Evolutionary conservation across 345 rosid genomes (phyloP), one percentile per base, ranked within the genome.

Genomic region (Linum tenue): DNA sequence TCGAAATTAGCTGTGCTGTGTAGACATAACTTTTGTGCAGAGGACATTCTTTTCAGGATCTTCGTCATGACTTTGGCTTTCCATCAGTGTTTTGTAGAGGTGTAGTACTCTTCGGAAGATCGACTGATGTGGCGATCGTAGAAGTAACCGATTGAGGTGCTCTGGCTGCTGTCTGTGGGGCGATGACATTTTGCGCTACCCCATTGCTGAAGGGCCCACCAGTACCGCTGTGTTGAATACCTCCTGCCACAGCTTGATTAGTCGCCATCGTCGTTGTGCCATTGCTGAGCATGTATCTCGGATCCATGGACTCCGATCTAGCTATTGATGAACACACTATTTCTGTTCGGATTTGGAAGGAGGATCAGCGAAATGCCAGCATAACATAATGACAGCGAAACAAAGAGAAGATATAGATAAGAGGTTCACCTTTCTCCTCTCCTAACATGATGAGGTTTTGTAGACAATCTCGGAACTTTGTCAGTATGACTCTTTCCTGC

Each of bases 401-500:
- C 6, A 2, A 37, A 10, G 44, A 17, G 8, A 64, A 39, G 55
- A 69, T 63, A n/a, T 5, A 69, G 59, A 56, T 56, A n/a, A 56
- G 63, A 71, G 69, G 69, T 84, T 75, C 73, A 78, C 97, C 99
- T 77, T 88, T 95, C 74, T 84, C 74, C 80, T 89, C 96, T 73
- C 96, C 96, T 3, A 75, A 82, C 58, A 90, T 87, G 75, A 95
- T 89, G 62, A 95, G 91, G 73, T 76, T 79, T 68, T 87, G 87
- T 58, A 95, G 91, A 69, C 95, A 89, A 72, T 95, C 97, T 69
- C 97, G 82, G 64, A 95, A 83, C 75, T 78, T 84, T 6, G 87
- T 82, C 73, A 95, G 74, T 10, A 91, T 81, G 50, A 83, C 64
- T 76, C 84, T 90, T 70, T 95, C 99, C 79, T 95, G 95, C 77